Percentiles rank a stretch among this genome's conserved stretches.
These are phyloP conservation scores for Colletotrichum destructivum DNA, from an alignment of 2,329 filamentous ascomycete genomes.

Conservation along the genomic window DNA sequence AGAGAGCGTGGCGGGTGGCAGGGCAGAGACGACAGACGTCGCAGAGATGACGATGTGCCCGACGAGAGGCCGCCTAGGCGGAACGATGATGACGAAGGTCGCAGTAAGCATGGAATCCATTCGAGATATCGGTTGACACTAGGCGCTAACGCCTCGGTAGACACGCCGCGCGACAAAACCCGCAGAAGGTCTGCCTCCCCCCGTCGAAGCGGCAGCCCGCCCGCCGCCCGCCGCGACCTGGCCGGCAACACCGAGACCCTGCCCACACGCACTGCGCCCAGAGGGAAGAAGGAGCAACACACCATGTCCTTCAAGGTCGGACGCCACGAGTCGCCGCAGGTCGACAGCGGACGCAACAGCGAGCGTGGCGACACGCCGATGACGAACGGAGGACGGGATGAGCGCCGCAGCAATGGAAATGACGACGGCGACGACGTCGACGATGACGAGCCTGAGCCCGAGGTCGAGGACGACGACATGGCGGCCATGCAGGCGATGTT, in stretches of 20 bases:
- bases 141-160: constrained; percentile 25
- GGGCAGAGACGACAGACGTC: constrained; percentile 47
- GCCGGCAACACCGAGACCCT: constrained; percentile 47
- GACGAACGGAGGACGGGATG: constrained; percentile 35
- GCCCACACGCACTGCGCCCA: constrained; percentile 50
- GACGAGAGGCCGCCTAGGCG: constrained; percentile 45
- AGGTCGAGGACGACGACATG: constrained; percentile 76
- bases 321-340: constrained; percentile 48
- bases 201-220: constrained; percentile 44
- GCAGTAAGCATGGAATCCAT: constrained; percentile 14
- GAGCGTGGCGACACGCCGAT: constrained; percentile 43
- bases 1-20: constrained; percentile 53
- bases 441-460: constrained; percentile 63
- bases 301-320: constrained; percentile 56
- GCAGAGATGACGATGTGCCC: constrained; percentile 46
- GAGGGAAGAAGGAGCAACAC: constrained; percentile 46
- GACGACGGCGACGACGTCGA: constrained; percentile 43
- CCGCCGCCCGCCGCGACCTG: constrained; percentile 34
- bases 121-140: neutral
- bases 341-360: constrained; percentile 43
- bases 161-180: constrained; percentile 44
- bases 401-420: constrained; percentile 29
- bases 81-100: constrained; percentile 42
- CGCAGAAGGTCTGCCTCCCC: constrained; percentile 58
- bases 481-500: constrained; percentile 86